Evolutionary conservation across 192 early-diverging fungal species (phyloP), one percentile per base, ranked within the genome.

Genomic region (Bifiguratus adelaidae): DNA sequence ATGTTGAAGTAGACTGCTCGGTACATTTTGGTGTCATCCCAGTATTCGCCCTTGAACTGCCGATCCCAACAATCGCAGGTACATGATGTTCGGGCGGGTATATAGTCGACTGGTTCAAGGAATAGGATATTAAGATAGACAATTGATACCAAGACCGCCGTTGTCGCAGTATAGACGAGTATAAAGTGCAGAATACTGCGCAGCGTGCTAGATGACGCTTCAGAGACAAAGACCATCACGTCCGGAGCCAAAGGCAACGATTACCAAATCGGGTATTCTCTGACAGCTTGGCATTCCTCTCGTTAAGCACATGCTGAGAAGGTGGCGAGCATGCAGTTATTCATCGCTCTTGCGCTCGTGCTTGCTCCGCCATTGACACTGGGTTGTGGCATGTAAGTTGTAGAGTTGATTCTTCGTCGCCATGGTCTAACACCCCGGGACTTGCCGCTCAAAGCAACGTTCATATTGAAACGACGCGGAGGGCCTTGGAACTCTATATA

Each of bases 321-420:
- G n/a, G n/a, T n/a, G n/a, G n/a, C n/a, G n/a, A n/a, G n/a, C n/a
- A n/a, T n/a, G n/a, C n/a, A n/a, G n/a, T n/a, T n/a, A n/a, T n/a
- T n/a, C n/a, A n/a, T n/a, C n/a, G n/a, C n/a, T n/a, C n/a, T n/a
- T n/a, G n/a, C n/a, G n/a, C n/a, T n/a, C n/a, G n/a, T n/a, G n/a
- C n/a, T n/a, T n/a, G n/a, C n/a, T n/a, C n/a, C n/a, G n/a, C n/a
- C 24, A 32, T 3, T 3, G 26, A 30, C 11, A 5, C 20, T n/a
- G 13, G 40, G 27, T 18, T 56, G 55, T 30, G 55, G 55, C 28
- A 56, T 56, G 55, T 56, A 56, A 56, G 45, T 16, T 23, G 15
- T 12, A 36, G 1, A 23, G 11, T 29, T 25, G 24, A 18, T 48
- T 2, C 20, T 40, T 29, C 7, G 26, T 2, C 20, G 6, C 13